Evolutionary conservation across 305 asterid species (phyloP).

Genomic region (Fraxinus dipetala): DNA sequence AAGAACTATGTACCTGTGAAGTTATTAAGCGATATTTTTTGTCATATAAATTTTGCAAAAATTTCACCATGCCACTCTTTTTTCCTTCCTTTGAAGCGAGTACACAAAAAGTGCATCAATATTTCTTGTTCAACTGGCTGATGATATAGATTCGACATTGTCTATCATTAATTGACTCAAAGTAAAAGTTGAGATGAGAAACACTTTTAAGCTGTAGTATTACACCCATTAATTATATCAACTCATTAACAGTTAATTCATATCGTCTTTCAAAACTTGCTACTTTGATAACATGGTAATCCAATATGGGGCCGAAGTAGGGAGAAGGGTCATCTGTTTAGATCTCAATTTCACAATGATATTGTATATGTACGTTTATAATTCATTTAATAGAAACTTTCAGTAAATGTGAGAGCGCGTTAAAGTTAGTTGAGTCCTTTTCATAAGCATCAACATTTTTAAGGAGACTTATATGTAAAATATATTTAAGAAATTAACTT

Average conservation of each 20-base stretch:
- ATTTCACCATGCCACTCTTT: neutral
- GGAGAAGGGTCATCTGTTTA: neutral
- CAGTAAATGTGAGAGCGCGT: neutral
- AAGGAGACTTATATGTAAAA: neutral
- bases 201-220: neutral
- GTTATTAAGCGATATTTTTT: neutral
- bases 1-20: neutral
- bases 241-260: neutral
- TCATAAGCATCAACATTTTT: neutral
- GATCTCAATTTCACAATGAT: neutral
- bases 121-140: neutral
- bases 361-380: neutral
- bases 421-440: neutral
- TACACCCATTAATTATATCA: neutral
- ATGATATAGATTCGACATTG: neutral
- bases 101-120: neutral
- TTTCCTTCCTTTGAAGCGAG: constrained; percentile 10
- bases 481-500: neutral
- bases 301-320: neutral
- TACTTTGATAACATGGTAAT: neutral
- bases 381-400: neutral
- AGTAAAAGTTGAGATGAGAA: neutral
- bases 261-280: neutral
- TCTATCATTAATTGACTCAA: neutral
- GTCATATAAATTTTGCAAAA: neutral